Conservation (phyloP, 495 filamentous ascomycete species). For the Xylaria palmicola region DNA sequence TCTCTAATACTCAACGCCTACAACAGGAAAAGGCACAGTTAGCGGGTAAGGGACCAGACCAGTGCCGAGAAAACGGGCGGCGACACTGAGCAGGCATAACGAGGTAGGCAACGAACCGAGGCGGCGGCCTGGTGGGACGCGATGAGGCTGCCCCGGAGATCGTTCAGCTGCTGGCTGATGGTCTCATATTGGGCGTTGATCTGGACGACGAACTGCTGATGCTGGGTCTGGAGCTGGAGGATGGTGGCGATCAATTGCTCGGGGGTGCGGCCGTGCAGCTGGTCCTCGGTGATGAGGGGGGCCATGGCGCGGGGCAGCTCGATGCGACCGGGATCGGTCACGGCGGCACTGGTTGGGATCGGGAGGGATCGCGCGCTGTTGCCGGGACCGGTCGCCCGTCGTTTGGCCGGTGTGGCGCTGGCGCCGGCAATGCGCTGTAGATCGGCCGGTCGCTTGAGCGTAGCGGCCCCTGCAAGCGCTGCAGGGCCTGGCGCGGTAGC, state of each 20-base stretch:
- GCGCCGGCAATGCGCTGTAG: conserved; percentile 36
- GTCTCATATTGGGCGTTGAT: conserved; percentile 32
- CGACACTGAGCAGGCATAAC: neutral
- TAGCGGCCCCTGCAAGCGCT: conserved; percentile 27
- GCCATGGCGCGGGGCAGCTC: conserved; percentile 9
- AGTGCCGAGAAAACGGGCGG: neutral
- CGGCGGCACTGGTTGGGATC: conserved; percentile 18
- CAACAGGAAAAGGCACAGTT: neutral
- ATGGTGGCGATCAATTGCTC: conserved; percentile 36
- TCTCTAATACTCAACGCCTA: conserved; percentile 28
- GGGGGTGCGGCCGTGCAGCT: conserved; percentile 29
- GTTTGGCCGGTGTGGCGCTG: conserved; percentile 35
- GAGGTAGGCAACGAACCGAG: conserved; percentile 18
- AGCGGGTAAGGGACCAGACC: neutral
- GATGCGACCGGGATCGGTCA: conserved; percentile 14
- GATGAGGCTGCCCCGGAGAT: conserved; percentile 29
- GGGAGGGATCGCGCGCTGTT: conserved; percentile 24
- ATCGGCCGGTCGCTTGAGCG: conserved; percentile 36
- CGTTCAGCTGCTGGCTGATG: conserved; percentile 32
- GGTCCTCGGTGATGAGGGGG: conserved; percentile 32
- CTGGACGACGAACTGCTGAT: conserved; percentile 32
- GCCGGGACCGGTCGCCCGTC: conserved; percentile 32
- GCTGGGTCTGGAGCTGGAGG: conserved; percentile 33
- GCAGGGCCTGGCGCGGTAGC: conserved; percentile 32
- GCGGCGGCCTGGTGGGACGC: conserved; percentile 35